Base-by-base conservation (phyloP, 345 rosid genomes). In the Salix viminalis region DNA sequence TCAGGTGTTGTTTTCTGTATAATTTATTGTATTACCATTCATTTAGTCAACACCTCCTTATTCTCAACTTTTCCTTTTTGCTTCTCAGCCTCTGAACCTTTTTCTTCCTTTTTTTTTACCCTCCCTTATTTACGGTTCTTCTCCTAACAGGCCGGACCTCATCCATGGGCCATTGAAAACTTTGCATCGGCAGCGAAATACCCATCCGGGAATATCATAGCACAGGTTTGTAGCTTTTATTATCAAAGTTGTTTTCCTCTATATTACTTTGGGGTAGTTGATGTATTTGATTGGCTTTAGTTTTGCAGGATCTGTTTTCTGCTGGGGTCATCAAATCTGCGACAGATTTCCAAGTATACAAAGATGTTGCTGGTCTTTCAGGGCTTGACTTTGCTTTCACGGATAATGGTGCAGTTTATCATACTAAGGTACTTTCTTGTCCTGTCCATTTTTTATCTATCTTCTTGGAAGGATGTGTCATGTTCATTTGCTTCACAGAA, bases 331-430 rank as follows among this genome's bases (percentile, higher is more conserved):
- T 96, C 72, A 90, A 91, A 66, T 93, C 98, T 73, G 84, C 94
- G 0, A 96, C 98, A 50, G 98, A 96, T 90, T 96, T 96, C 85
- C 94, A 93, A 90, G 88, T 96, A 65, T 96, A 96, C 89, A 87
- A 76, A 81, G 98, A 93, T 83, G 86, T 91, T 73, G 96, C 93
- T 76, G 91, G 92, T 84, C 97, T 96, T 83, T 93, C 99, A 18
- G 99, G 98, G 77, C 90, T 96, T 80, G 99, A 93, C 88, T 93
- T 96, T 87, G 99, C 94, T 36, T 96, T 84, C 82, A 78, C 90
- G 11, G 99, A 96, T 76, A 87, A 87, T 30, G 84, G 90, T 84
- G 94, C 93, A 76, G 96, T 96, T 44, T 96, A 96, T 86, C 99
- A 95, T 87, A 95, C 99, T 48, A 91, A 95, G 96, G 99, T 93